phyloP scores from a whole-genome alignment of 106 monocot genomes.

The Narthecium ossifragum region DNA sequence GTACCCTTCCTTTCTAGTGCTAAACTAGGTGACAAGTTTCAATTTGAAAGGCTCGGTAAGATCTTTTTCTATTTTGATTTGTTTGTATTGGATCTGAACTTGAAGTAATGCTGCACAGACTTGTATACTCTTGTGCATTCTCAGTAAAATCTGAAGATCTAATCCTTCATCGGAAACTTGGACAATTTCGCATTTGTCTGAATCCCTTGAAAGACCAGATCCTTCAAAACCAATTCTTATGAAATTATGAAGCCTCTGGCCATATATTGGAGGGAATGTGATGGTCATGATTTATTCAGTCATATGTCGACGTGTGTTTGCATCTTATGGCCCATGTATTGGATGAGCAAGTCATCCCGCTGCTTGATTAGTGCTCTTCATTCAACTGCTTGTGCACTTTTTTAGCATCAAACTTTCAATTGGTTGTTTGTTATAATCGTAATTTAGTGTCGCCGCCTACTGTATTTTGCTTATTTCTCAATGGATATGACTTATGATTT shows the following conservation, averaged over 20 bases:
- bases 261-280: background rate
- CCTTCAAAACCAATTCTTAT: background rate
- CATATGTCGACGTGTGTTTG: background rate
- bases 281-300: background rate
- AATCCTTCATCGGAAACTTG: too few species aligned
- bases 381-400: background rate
- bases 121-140: background rate
- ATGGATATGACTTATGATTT: background rate
- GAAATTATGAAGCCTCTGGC: background rate
- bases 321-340: background rate
- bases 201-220: background rate
- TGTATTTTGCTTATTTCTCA: too few species aligned
- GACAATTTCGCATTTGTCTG: background rate
- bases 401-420: background rate
- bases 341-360: background rate
- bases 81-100: too few species aligned
- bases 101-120: background rate
- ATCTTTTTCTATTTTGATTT: background rate
- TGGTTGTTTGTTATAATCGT: background rate
- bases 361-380: background rate
- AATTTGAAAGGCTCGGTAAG: slow-evolving; percentile 93
- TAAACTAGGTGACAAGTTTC: slow-evolving; percentile 67
- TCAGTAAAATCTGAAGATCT: too few species aligned
- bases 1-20: slow-evolving; percentile 61
- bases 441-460: too few species aligned